These are phyloP conservation scores for Ceratocystis destructans DNA, from an alignment of 2,329 filamentous ascomycete genomes.

Conservation along the genomic window DNA sequence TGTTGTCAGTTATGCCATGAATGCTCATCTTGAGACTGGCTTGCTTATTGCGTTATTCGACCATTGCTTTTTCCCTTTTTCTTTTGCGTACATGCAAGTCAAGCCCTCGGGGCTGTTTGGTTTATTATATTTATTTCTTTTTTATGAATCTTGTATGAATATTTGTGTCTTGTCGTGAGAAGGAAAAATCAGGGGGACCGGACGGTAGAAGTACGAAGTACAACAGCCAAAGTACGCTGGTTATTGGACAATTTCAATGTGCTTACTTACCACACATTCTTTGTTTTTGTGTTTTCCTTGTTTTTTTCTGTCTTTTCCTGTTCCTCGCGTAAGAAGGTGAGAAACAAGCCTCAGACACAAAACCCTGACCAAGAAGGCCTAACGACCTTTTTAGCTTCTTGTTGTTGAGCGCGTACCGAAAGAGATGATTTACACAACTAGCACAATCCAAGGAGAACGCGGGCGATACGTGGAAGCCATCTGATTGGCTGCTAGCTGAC, in stretches of 20 bases:
- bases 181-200: no score
- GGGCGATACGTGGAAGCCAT: not conserved
- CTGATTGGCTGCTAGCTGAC: not conserved
- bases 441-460: not conserved
- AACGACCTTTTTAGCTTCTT: no score
- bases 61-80: not conserved
- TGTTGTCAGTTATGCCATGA: no score
- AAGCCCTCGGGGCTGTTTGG: not conserved
- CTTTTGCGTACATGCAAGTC: not conserved
- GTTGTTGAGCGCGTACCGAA: not conserved
- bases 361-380: no score
- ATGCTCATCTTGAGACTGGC: no score
- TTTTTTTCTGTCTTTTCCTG: not conserved
- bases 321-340: not conserved
- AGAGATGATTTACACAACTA: not conserved
- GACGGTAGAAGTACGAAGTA: no score
- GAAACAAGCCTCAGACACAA: no score
- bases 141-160: not conserved
- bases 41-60: not conserved
- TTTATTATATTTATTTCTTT: constrained; percentile 4
- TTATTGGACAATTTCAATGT: no score
- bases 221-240: no score
- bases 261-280: not conserved
- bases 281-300: not conserved
- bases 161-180: not conserved